Base-by-base conservation (phyloP, 2,329 filamentous ascomycete genomes). In the Lecanoromycetidae sp. region DNA sequence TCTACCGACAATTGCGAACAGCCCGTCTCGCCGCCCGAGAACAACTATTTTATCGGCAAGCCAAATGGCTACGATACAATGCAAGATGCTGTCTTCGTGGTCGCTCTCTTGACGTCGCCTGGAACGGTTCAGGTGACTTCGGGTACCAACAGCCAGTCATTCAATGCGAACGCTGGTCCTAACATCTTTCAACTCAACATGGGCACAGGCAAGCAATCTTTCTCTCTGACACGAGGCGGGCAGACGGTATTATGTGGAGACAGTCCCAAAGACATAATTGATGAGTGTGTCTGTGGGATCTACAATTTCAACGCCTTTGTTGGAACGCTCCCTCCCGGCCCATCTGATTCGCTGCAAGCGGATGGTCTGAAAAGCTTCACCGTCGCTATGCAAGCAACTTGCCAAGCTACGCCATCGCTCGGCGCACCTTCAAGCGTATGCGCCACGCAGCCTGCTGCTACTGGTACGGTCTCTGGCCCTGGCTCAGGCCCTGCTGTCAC, bases 281-380 rank as follows among this genome's bases (percentile, higher is more conserved):
- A 70, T 34, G 60, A 60, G 13, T 77, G 74, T 55, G 58, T 67
- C 15, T 76, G 70, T 49, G 71, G 73, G 3, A 62, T 75, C 40
- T 75, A 75, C 63, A 76, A 76, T 60, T 76, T 71, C 62, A 77
- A 77, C 49, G 67, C 71, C 12, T 76, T 72, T 51, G 71, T 74
- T 0, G 73, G 73, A 12, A 70, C 65, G 1, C 60, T 76, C 3
- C 71, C 72, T 17, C 20, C 48, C 8, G 48, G 44, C 5, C 8
- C 48, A 17, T 35, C 48, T 5, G 51, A 50, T 25, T 23, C 40
- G 5, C 35, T 53, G 8, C 44, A 43, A 13, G 13, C 48, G 7
- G 48, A 50, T 26, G 51, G 39, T 9, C 44, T 50, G 13, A 12
- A 22, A 22, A 42, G 44, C 5, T 53, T 53, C 19, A 36, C 43